Evolutionary conservation across 768 basidiomycete genomes (phyloP).

Genomic region (Boletus subcaerulescens): DNA sequence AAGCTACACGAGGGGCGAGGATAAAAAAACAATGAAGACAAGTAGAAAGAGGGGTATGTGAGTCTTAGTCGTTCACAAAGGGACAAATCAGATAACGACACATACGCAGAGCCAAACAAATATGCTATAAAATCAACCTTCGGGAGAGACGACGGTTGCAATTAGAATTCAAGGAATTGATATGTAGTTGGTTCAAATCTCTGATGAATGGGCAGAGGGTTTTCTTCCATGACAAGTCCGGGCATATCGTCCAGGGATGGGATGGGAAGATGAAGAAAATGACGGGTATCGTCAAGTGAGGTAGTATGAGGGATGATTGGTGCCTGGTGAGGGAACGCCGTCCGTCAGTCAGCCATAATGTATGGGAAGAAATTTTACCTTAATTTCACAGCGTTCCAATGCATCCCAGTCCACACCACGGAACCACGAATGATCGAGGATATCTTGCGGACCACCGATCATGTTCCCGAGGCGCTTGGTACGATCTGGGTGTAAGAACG

Average conservation of each 20-base stretch:
- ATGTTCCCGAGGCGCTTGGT: slow-evolving; percentile 91
- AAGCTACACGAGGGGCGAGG: slow-evolving; percentile 27
- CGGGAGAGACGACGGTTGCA: slow-evolving; percentile 6
- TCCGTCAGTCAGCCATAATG: neutral
- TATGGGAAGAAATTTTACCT: slow-evolving; percentile 46
- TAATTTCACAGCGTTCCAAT: slow-evolving; percentile 80
- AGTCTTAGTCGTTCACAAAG: slow-evolving; percentile 1
- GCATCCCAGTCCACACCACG: slow-evolving; percentile 92
- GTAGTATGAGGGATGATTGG: slow-evolving; percentile 83
- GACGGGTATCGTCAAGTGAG: slow-evolving; percentile 79
- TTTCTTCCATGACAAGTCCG: slow-evolving; percentile 66
- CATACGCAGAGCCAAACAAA: slow-evolving; percentile 5
- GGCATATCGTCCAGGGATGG: slow-evolving; percentile 78
- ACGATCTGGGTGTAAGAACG: slow-evolving; percentile 89
- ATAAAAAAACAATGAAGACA: slow-evolving; percentile 1
- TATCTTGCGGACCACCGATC: slow-evolving; percentile 87
- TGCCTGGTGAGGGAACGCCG: slow-evolving; percentile 46
- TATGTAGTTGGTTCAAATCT: slow-evolving; percentile 65
- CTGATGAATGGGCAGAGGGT: slow-evolving; percentile 54
- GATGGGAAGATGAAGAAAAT: slow-evolving; percentile 79
- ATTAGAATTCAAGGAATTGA: slow-evolving; percentile 76
- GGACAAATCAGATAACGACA: slow-evolving; percentile 1
- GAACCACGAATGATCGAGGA: slow-evolving; percentile 93
- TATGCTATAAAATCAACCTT: slow-evolving; percentile 29
- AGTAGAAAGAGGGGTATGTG: slow-evolving; percentile 7